phyloP scores from a whole-genome alignment of 1,139 yeast genomes.

The Kodamaea sp. region DNA sequence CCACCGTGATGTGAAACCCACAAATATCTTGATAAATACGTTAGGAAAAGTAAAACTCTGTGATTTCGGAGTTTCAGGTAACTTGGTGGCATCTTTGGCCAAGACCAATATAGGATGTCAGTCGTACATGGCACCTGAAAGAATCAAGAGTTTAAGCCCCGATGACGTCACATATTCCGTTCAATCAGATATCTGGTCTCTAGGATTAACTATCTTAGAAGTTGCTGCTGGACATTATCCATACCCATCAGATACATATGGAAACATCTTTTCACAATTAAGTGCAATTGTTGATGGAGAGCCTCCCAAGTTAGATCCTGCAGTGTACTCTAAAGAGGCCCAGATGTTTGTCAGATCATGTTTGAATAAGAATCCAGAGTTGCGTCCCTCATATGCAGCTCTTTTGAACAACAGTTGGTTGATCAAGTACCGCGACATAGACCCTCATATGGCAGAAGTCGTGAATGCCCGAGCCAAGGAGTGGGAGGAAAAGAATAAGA shows the following conservation, averaged over 20 bases:
- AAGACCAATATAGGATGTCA: conserved; percentile 97
- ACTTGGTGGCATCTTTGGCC: conserved; percentile 92
- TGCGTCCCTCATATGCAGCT: conserved; percentile 80
- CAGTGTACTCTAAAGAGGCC: conserved; percentile 69
- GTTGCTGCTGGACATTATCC: conserved; percentile 92
- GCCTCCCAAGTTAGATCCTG: conserved; percentile 69
- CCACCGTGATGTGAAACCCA: conserved; percentile 97
- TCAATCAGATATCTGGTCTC: conserved; percentile 95
- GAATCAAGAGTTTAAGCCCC: conserved; percentile 62
- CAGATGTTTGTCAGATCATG: conserved; percentile 79
- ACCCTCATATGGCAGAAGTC: conserved; percentile 45
- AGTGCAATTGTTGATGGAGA: conserved; percentile 97
- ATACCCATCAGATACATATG: conserved; percentile 91
- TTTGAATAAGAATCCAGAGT: conserved; percentile 75
- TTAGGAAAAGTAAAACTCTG: conserved; percentile 87
- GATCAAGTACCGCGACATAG: conserved; percentile 43
- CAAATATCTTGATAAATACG: conserved; percentile 81
- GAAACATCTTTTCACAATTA: conserved; percentile 86
- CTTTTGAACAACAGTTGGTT: conserved; percentile 86
- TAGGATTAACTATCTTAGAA: conserved; percentile 87
- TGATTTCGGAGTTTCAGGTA: conserved; percentile 97
- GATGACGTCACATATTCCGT: conserved; percentile 86
- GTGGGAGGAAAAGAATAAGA: conserved; percentile 25
- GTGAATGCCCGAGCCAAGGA: conserved; percentile 36
- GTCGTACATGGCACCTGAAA: conserved; percentile 98